Conservation (phyloP, 768 basidiomycete genomes). For the Tubosaeta sp. region DNA sequence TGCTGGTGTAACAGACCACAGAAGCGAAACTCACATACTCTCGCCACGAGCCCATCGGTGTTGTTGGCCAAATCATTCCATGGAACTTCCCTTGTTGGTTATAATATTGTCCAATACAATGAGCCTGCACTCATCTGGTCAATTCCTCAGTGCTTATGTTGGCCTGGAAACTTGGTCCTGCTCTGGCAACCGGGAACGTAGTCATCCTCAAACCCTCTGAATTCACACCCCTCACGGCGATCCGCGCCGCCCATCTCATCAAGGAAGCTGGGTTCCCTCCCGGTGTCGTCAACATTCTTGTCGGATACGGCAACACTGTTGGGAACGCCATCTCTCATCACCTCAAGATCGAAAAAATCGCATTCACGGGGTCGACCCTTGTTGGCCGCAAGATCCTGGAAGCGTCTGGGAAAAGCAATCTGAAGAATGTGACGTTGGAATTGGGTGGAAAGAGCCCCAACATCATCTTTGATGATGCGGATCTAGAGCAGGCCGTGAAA, state of each 20-base stretch:
- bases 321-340: constrained; percentile 69
- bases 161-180: constrained; percentile 71
- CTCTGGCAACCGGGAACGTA: no score
- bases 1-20: constrained; percentile 21
- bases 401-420: constrained; percentile 72
- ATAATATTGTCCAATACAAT: neutral
- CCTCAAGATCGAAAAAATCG: constrained; percentile 40
- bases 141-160: constrained; percentile 48
- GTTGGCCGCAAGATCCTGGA: constrained; percentile 20
- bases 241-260: constrained; percentile 48
- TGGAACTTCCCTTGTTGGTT: constrained; percentile 57
- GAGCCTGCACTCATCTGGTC: neutral
- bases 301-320: constrained; percentile 65
- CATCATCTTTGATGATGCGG: neutral
- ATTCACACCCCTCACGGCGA: constrained; percentile 66
- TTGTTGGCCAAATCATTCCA: constrained; percentile 53
- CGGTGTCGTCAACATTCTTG: constrained; percentile 74
- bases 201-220: constrained; percentile 50
- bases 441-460: neutral
- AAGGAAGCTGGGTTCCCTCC: constrained; percentile 71
- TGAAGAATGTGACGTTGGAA: constrained; percentile 54
- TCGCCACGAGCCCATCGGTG: constrained; percentile 21
- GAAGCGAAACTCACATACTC: constrained; percentile 18
- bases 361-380: no score
- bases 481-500: neutral